Conservation (phyloP, 1,139 yeast species). For the Taphrina populina region DNA sequence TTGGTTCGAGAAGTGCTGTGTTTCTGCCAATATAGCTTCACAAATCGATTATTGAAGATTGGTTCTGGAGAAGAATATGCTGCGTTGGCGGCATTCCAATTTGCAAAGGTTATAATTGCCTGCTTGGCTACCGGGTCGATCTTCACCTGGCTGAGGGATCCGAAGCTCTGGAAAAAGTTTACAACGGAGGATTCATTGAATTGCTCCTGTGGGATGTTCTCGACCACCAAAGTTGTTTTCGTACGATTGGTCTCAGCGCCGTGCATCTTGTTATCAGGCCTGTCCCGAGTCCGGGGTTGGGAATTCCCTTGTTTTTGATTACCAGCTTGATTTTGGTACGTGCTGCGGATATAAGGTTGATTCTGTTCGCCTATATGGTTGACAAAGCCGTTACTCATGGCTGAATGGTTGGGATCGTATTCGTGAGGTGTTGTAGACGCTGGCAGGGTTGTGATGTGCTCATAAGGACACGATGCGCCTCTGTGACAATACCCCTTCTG, state of each 20-base stretch:
- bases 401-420: constrained; percentile 37
- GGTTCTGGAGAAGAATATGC: constrained; percentile 53
- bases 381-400: constrained; percentile 26
- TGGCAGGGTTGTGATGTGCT: constrained; percentile 34
- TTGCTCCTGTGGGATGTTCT: constrained; percentile 50
- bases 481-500: constrained; percentile 41
- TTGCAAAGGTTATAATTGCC: constrained; percentile 49
- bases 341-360: constrained; percentile 4
- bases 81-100: constrained; percentile 48
- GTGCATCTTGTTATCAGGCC: constrained; percentile 4
- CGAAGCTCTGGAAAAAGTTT: constrained; percentile 50
- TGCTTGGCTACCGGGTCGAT: constrained; percentile 40
- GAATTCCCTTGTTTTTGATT: not conserved
- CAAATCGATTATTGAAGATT: constrained; percentile 53
- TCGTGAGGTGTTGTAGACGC: constrained; percentile 6
- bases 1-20: constrained; percentile 34
- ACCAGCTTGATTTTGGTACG: constrained; percentile 1
- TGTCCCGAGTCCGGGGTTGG: not conserved
- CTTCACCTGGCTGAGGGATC: constrained; percentile 45
- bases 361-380: not conserved
- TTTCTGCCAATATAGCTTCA: constrained; percentile 51
- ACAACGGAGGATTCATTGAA: constrained; percentile 46
- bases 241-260: constrained; percentile 37
- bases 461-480: constrained; percentile 42
- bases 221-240: constrained; percentile 46